phyloP scores from a whole-genome alignment of 129 eudicot genomes.

The Escallonia herrerae region DNA sequence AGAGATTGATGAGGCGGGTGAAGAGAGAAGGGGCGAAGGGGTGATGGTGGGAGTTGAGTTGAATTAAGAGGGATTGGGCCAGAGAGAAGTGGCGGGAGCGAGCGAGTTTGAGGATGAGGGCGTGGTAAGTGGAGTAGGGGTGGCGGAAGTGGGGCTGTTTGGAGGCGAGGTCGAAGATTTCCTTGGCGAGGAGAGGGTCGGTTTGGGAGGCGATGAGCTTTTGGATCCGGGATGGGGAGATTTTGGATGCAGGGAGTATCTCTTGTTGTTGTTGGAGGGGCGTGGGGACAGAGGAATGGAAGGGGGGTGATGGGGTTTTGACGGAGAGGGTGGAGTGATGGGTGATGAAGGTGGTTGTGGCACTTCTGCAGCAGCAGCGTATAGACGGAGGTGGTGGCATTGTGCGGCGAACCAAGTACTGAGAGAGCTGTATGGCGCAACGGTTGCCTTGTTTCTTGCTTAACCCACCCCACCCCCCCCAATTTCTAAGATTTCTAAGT shows the following conservation, averaged over 20 bases:
- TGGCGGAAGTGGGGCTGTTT: constrained; percentile 55
- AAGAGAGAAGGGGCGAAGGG: constrained; percentile 56
- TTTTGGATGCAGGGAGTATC: constrained; percentile 8
- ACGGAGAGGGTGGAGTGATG: not conserved
- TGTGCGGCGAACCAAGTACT: no score
- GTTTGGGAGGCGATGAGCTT: constrained; percentile 61
- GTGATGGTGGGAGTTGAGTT: constrained; percentile 26
- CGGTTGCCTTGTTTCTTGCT: no score
- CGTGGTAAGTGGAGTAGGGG: constrained; percentile 44
- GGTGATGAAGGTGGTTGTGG: not conserved
- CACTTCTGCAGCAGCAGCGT: not conserved
- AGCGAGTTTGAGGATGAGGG: constrained; percentile 74
- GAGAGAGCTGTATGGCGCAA: no score
- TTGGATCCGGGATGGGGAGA: constrained; percentile 53
- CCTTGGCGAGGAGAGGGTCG: constrained; percentile 79
- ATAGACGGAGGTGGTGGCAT: not conserved
- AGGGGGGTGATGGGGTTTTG: not conserved
- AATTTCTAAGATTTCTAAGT: no score
- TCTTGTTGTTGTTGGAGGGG: not conserved
- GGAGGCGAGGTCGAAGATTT: constrained; percentile 68
- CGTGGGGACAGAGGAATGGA: constrained; percentile 11
- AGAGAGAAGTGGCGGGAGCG: constrained; percentile 55
- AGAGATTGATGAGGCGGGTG: constrained; percentile 50
- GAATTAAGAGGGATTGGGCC: constrained; percentile 40
- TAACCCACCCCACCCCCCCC: no score